phyloP scores from a whole-genome alignment of 306 rosid genomes.

The Glycine tomentella region DNA sequence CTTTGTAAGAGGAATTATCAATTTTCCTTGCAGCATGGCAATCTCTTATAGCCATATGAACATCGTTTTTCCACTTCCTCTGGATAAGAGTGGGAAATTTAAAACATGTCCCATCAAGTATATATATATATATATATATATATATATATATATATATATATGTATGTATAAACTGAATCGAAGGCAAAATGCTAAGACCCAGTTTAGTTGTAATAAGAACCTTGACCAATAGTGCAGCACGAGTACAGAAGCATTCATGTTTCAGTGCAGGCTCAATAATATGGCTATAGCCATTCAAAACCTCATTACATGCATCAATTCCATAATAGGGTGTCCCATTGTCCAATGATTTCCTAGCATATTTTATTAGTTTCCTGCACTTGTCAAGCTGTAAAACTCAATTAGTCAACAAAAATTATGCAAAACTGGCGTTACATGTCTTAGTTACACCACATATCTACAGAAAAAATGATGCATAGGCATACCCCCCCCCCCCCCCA shows the following conservation, averaged over 20 bases:
- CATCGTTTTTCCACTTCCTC: constrained; percentile 99
- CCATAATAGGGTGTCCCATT: constrained; percentile 64
- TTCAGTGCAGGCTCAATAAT: constrained; percentile 60
- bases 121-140: too few relatives aligned
- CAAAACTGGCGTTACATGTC: constrained; percentile 36
- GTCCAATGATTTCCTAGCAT: constrained; percentile 69
- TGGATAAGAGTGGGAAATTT: constrained; percentile 46
- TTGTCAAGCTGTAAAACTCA: constrained; percentile 73
- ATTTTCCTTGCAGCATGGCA: constrained; percentile 80
- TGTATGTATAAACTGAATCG: background rate
- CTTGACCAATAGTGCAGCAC: constrained; percentile 86
- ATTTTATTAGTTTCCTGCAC: constrained; percentile 73
- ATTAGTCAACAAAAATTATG: constrained; percentile 46
- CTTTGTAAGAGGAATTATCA: constrained; percentile 66
- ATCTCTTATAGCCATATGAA: constrained; percentile 88
- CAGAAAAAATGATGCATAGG: constrained; percentile 23
- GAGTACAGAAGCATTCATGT: constrained; percentile 74
- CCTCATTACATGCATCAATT: constrained; percentile 91
- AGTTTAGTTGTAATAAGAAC: constrained; percentile 55
- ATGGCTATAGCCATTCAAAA: constrained; percentile 70
- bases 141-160: too few relatives aligned
- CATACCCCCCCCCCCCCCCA: background rate
- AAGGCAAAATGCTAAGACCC: constrained; percentile 33
- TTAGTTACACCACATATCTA: constrained; percentile 7
- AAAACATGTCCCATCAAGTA: constrained; percentile 31